Base-by-base conservation (phyloP, 2,329 filamentous ascomycete species). In the Diaporthe helianthi region DNA sequence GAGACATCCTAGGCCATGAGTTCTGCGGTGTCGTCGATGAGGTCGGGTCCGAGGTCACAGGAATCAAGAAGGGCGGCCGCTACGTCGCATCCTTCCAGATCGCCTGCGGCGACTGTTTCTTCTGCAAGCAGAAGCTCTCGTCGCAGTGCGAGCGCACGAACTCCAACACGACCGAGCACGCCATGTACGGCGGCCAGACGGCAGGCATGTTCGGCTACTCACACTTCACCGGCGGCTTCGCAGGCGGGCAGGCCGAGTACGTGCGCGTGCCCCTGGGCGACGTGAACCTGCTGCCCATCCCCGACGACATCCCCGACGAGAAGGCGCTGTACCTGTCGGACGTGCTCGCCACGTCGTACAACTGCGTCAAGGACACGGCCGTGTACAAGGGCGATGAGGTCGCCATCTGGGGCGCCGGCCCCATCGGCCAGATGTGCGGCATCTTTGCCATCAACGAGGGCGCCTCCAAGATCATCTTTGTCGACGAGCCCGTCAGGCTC, bases 61-160 rank as follows among this genome's bases (percentile, higher is more conserved):
- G 84, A 3, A 78, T 90, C 58, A 79, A 88, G 70, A 79, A 83
- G 9, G 91, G 90, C 17, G 86, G 89, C 73, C 84, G 93, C 36
- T 94, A 96, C 24, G 93, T 97, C 1, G 93, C 92, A 0, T 92
- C 90, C 12, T 97, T 97, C 83, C 93, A 96, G 78, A 96, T 97
- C 76, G 92, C 93, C 0, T 89, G 87, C 71, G 87, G 86, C 9
- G 81, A 83, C 55, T 97, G 94, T 82, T 90, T 88, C 79, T 94
- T 90, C 79, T 97, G 93, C 83, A 86, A 90, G 73, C 86, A 92
- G 80, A 93, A 93, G 78, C 84, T 93, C 1, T 92, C 90, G 0
- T 93, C 91, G 19, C 90, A 93, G 75, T 97, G 93, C 78, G 92
- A 94, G 75, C 88, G 84, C 79, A 97, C 93, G 0, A 96, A 93